Evolutionary conservation across 192 early-diverging fungal genomes (phyloP).

Genomic region (Haplosporangium gracile): DNA sequence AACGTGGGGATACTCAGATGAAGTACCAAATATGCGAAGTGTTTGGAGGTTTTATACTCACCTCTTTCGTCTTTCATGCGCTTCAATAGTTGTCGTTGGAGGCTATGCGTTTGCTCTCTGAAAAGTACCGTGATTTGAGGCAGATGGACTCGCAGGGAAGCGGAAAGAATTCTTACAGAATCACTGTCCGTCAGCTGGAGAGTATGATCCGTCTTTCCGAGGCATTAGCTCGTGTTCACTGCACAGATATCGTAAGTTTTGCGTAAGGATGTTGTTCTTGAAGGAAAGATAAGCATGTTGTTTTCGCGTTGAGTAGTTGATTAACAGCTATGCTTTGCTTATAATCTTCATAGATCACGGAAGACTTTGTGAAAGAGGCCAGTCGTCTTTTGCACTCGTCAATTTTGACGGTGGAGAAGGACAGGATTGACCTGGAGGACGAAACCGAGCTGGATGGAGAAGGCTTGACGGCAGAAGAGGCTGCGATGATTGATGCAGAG

Average conservation of each 20-base stretch:
- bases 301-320: background rate
- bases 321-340: background rate
- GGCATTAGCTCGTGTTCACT: conserved; percentile 92
- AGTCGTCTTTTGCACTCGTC: conserved; percentile 87
- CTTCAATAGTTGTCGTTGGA: conserved; percentile 72
- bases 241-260: conserved; percentile 65
- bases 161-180: conserved; percentile 83
- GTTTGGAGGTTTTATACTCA: background rate
- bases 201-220: conserved; percentile 96
- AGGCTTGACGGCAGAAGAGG: conserved; percentile 52
- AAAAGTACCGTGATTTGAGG: conserved; percentile 89
- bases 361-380: conserved; percentile 87
- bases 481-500: conserved; percentile 14
- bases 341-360: conserved; percentile 67
- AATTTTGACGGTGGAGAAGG: conserved; percentile 89
- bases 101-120: conserved; percentile 81
- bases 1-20: too few species aligned
- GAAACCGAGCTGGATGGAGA: conserved; percentile 46
- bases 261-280: background rate
- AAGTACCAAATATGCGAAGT: background rate
- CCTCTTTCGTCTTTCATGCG: background rate
- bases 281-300: background rate
- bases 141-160: conserved; percentile 86
- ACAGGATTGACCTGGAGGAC: conserved; percentile 77
- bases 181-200: conserved; percentile 97